A percentile compares a stretch with the other conserved stretches of the same genome.
phyloP scores from a whole-genome alignment of 2,329 filamentous ascomycete species.

The Ophiostoma pallidulum region DNA sequence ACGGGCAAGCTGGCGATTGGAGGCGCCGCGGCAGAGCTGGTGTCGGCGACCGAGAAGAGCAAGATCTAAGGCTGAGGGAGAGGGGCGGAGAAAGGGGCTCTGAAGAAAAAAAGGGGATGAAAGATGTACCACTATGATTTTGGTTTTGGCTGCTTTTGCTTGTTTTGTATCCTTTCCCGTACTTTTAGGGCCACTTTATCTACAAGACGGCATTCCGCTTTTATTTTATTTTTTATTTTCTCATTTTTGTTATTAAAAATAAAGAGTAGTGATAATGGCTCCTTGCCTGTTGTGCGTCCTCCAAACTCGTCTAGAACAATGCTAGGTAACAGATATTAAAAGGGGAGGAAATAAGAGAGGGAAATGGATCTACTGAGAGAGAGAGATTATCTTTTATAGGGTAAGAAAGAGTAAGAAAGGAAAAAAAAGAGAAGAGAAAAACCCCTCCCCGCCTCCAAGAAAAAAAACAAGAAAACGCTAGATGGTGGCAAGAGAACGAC shows the following conservation, averaged over 20 bases:
- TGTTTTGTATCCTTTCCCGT: constrained; percentile 5
- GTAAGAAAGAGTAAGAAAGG: neutral
- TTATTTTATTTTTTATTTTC: too few species aligned
- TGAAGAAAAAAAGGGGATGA: neutral
- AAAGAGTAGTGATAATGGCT: neutral
- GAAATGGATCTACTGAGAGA: neutral
- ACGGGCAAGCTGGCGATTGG: constrained; percentile 83
- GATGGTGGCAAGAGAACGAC: too few species aligned
- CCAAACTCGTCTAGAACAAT: too few species aligned
- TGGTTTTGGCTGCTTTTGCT: neutral
- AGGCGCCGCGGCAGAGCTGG: constrained; percentile 68
- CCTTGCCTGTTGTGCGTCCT: too few species aligned
- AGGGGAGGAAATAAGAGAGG: neutral
- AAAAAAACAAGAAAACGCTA: neutral
- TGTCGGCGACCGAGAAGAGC: constrained; percentile 20
- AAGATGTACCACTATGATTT: constrained; percentile 2
- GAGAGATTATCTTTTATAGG: too few species aligned
- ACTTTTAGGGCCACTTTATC: too few species aligned
- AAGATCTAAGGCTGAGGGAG: constrained; percentile 19
- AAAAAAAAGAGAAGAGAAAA: neutral
- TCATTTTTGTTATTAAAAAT: neutral
- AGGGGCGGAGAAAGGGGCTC: too few species aligned
- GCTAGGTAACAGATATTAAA: too few species aligned
- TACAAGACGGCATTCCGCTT: too few species aligned
- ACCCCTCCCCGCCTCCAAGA: too few species aligned